Evolutionary conservation across 805 yeast genomes (phyloP).

Genomic region (Komagataella pseudopastoris): DNA sequence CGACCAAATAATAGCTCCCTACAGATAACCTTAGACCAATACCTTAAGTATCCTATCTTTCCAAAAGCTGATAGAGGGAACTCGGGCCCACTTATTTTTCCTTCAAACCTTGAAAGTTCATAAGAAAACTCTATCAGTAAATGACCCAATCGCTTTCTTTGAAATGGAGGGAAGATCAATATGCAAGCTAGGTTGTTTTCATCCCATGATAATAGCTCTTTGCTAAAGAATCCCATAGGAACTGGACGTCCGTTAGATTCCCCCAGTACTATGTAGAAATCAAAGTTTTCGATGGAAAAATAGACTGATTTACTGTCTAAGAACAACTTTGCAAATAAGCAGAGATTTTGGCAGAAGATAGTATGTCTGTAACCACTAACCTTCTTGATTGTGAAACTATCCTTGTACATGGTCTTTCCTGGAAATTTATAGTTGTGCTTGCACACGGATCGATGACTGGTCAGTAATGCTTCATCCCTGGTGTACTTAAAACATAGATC

Average conservation of each 20-base stretch:
- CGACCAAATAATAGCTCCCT: constrained; percentile 28
- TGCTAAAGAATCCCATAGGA: constrained; percentile 90
- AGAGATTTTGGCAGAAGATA: constrained; percentile 69
- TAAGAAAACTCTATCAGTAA: constrained; percentile 77
- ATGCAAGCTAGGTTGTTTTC: constrained; percentile 85
- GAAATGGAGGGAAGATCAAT: constrained; percentile 85
- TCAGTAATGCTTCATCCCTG: constrained; percentile 26
- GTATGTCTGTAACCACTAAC: constrained; percentile 53
- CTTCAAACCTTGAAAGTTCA: constrained; percentile 52
- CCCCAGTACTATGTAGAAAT: constrained; percentile 65
- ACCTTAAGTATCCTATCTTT: constrained; percentile 50
- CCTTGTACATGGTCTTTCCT: constrained; percentile 59
- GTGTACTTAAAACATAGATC: constrained; percentile 79
- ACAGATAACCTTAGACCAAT: constrained; percentile 54
- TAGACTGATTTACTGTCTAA: constrained; percentile 83
- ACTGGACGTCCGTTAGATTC: constrained; percentile 19
- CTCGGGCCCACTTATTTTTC: constrained; percentile 76
- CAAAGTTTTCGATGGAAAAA: constrained; percentile 67
- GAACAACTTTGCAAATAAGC: constrained; percentile 77
- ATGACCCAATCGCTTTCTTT: constrained; percentile 64
- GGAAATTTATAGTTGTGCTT: constrained; percentile 21
- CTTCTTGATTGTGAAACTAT: constrained; percentile 40
- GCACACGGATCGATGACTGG: constrained; percentile 37
- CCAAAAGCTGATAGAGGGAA: constrained; percentile 83
- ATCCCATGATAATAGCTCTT: constrained; percentile 70